Conservation (phyloP, 768 basidiomycete species). For the Neoboletus brunneissimus region DNA sequence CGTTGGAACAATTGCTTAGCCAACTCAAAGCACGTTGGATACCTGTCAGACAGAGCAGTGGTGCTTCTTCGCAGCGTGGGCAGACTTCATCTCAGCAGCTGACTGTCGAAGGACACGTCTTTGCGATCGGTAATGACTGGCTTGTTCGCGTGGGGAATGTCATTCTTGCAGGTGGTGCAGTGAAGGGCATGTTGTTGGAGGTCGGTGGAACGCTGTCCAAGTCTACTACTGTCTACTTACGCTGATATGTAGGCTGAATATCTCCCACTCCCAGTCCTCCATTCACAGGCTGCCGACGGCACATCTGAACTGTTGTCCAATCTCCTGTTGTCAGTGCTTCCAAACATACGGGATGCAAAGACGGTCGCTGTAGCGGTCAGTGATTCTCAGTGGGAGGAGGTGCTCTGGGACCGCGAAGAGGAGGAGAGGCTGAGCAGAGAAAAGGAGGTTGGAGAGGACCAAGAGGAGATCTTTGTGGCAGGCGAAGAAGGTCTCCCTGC, state of each 20-base stretch:
- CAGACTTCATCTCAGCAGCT: slow-evolving; percentile 60
- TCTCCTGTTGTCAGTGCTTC: slow-evolving; percentile 70
- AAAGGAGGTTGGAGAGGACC: slow-evolving; percentile 19
- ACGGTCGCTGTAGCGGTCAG: slow-evolving; percentile 77
- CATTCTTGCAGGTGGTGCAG: slow-evolving; percentile 65
- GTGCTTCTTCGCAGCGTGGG: slow-evolving; percentile 40
- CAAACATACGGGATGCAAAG: slow-evolving; percentile 68
- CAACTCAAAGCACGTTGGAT: slow-evolving; percentile 78
- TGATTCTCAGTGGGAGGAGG: slow-evolving; percentile 78
- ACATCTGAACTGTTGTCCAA: slow-evolving; percentile 74
- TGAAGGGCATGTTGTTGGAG: slow-evolving; percentile 85
- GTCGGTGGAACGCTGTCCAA: slow-evolving; percentile 34
- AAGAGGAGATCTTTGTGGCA: slow-evolving; percentile 59
- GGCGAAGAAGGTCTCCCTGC: slow-evolving; percentile 54
- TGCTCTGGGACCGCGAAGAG: slow-evolving; percentile 72
- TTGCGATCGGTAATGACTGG: slow-evolving; percentile 78
- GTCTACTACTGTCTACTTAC: slow-evolving; percentile 3
- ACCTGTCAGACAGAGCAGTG: slow-evolving; percentile 54
- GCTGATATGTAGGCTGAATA: slow-evolving; percentile 66
- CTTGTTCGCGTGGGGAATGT: slow-evolving; percentile 79
- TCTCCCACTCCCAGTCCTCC: slow-evolving; percentile 68
- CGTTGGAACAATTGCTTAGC: slow-evolving; percentile 68
- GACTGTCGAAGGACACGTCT: slow-evolving; percentile 71
- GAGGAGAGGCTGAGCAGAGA: slow-evolving; percentile 40
- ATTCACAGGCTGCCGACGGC: slow-evolving; percentile 60